Conservation (phyloP, 345 rosid species). For the Arabis alpina region DNA sequence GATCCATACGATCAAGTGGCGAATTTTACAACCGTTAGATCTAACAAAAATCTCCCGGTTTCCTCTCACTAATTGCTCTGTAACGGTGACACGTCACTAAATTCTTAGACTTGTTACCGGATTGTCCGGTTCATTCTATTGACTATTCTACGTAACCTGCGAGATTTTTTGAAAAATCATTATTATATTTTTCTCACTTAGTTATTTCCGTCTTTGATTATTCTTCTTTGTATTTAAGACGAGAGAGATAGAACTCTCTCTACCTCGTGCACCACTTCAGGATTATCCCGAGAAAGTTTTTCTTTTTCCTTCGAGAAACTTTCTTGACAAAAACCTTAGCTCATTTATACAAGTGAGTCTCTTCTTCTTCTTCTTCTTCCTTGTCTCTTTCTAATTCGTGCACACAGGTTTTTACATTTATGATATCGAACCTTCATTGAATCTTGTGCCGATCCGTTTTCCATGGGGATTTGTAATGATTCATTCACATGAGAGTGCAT, state of each 20-base stretch:
- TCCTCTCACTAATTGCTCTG: slow-evolving; percentile 12
- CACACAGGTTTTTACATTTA: slow-evolving; percentile 5
- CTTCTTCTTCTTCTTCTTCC: slow-evolving; percentile 7
- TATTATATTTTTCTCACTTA: neutral
- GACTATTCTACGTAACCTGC: slow-evolving; percentile 34
- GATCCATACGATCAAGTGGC: slow-evolving; percentile 29
- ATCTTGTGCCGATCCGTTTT: slow-evolving; percentile 45
- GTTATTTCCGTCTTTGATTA: neutral
- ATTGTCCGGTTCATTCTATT: slow-evolving; percentile 21
- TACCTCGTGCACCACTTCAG: slow-evolving; percentile 42
- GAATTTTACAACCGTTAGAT: slow-evolving; percentile 31
- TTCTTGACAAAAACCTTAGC: neutral
- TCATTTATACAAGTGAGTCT: slow-evolving; percentile 40
- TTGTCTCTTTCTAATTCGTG: neutral
- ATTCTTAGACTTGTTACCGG: slow-evolving; percentile 26
- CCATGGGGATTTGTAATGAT: slow-evolving; percentile 39
- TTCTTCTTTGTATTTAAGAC: slow-evolving; percentile 35
- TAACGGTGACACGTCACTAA: slow-evolving; percentile 29
- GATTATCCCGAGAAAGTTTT: slow-evolving; percentile 25
- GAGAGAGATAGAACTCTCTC: neutral
- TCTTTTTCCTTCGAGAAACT: neutral
- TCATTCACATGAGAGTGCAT: slow-evolving; percentile 32
- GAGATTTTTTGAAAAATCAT: neutral
- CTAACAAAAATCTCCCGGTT: slow-evolving; percentile 1
- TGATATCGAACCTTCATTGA: slow-evolving; percentile 24